Base-by-base conservation (phyloP, 1,284 basidiomycete species). In the Sanghuangporus sanghuang region DNA sequence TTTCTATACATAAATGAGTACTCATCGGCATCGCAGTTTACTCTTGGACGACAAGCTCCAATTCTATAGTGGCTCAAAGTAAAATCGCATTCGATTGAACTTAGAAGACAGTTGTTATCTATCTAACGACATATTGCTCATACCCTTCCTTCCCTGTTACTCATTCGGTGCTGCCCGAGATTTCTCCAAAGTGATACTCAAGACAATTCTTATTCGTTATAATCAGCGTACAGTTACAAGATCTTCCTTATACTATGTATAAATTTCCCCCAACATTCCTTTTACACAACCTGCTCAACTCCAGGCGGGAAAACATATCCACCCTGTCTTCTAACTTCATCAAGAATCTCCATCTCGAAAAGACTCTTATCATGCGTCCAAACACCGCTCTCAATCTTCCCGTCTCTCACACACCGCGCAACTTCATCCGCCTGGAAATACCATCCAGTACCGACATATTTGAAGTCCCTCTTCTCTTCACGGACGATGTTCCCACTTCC, bases 361-460 rank as follows among this genome's bases (percentile, higher is more conserved):
- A 90, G 70, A 71, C 88, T 93, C 77, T 92, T 92, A 48, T 85
- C 83, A 67, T 88, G 87, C 1, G 84, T 81, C 89, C 92, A 94
- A 27, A 84, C 69, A 5, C 79, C 79, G 69, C 90, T 92, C 75
- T 94, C 85, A n/a, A 77, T 75, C 76, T 89, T 90, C 6, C 89
- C 90, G 63, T 89, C 89, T 55, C 86, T 75, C 21, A 95, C 77
- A 70, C 89, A 92, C 57, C 91, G 75, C 14, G 92, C 93, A 16
- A 94, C 92, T 67, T 95, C 93, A 68, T 93, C 92, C 7, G 91
- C 90, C 73, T 92, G 81, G 72, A 84, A 92, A 73, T 90, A 82
- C 85, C 81, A 88, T 11, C 89, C 89, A 40, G 74, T 71, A 7
- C 89, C 90, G 2, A 79, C 75, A 69, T 86, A 85, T 38, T 83